Percentiles rank a stretch among this genome's conserved stretches.
phyloP scores from a whole-genome alignment of 2,329 filamentous ascomycete genomes.

The Cladophialophora chaetospira region DNA sequence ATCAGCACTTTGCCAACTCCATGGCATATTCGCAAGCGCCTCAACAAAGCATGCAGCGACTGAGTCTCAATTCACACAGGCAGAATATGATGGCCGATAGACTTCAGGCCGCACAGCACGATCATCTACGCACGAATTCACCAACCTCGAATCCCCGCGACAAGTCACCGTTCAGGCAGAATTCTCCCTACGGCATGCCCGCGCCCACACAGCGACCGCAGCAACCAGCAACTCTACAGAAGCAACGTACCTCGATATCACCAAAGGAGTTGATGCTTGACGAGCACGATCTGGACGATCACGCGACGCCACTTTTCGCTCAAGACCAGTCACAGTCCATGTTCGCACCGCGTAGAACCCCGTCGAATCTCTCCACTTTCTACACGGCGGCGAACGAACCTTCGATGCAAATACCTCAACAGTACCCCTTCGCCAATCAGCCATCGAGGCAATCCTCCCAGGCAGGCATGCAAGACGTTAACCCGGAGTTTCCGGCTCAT shows the following conservation, averaged over 20 bases:
- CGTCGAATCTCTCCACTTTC: slow-evolving; percentile 37
- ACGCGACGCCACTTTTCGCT: slow-evolving; percentile 71
- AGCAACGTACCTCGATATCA: slow-evolving; percentile 80
- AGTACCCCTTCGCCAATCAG: slow-evolving; percentile 34
- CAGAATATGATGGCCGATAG: slow-evolving; percentile 70
- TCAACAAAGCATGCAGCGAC: slow-evolving; percentile 40
- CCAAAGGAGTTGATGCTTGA: slow-evolving; percentile 90
- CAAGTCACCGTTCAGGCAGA: slow-evolving; percentile 78
- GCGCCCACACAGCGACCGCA: slow-evolving; percentile 44
- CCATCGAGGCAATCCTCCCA: slow-evolving; percentile 34
- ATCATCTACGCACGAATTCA: slow-evolving; percentile 65
- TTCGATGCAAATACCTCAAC: slow-evolving; percentile 31
- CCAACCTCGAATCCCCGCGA: slow-evolving; percentile 61
- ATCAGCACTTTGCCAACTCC: slow-evolving; percentile 48
- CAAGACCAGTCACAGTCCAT: slow-evolving; percentile 54
- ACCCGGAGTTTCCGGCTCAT: slow-evolving; percentile 60
- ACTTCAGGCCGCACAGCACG: slow-evolving; percentile 75
- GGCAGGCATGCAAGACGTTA: slow-evolving; percentile 45
- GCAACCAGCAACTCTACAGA: slow-evolving; percentile 41
- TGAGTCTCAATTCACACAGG: slow-evolving; percentile 52
- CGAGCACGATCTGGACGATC: slow-evolving; percentile 74
- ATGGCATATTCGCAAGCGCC: slow-evolving; percentile 40
- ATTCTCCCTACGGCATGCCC: slow-evolving; percentile 60
- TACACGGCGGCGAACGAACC: slow-evolving; percentile 34
- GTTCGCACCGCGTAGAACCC: slow-evolving; percentile 51